phyloP scores from a whole-genome alignment of 2,329 filamentous ascomycete species.

The Diplodia mutila region DNA sequence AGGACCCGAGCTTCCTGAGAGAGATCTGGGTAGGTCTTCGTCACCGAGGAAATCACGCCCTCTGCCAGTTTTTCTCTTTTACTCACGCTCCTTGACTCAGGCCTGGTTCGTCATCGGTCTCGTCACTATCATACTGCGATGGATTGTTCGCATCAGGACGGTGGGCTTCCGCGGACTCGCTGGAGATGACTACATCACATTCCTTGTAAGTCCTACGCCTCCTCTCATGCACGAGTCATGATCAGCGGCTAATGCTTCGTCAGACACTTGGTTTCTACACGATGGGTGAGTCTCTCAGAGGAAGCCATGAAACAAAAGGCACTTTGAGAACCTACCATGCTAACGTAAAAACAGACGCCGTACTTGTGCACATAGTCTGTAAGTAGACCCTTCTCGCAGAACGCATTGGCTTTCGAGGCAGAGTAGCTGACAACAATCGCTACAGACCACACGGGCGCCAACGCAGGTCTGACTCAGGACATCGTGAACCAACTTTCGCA shows the following conservation, averaged over 20 bases:
- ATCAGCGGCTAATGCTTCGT: not conserved
- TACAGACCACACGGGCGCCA: constrained; percentile 36
- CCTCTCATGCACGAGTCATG: too few relatives aligned
- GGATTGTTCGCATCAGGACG: constrained; percentile 42
- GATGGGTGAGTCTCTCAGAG: constrained; percentile 28
- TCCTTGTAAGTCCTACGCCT: constrained; percentile 33
- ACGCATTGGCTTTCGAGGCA: not conserved
- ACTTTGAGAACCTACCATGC: not conserved
- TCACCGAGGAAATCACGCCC: too few relatives aligned
- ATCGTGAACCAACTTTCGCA: constrained; percentile 34
- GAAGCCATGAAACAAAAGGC: not conserved
- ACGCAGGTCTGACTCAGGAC: constrained; percentile 33
- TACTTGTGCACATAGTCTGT: constrained; percentile 43
- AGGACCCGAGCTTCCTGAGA: not conserved
- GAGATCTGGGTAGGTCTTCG: constrained; percentile 12
- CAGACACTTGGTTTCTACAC: constrained; percentile 38
- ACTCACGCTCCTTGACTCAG: not conserved
- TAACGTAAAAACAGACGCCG: constrained; percentile 32
- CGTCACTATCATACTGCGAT: constrained; percentile 39
- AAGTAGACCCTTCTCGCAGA: not conserved
- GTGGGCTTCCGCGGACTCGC: constrained; percentile 45
- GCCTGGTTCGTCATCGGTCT: constrained; percentile 38
- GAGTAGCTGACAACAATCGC: not conserved
- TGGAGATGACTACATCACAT: constrained; percentile 47
- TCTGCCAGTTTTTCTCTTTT: not conserved